Base-by-base conservation (phyloP, 768 basidiomycete genomes). In the Lactarius hengduanensis region DNA sequence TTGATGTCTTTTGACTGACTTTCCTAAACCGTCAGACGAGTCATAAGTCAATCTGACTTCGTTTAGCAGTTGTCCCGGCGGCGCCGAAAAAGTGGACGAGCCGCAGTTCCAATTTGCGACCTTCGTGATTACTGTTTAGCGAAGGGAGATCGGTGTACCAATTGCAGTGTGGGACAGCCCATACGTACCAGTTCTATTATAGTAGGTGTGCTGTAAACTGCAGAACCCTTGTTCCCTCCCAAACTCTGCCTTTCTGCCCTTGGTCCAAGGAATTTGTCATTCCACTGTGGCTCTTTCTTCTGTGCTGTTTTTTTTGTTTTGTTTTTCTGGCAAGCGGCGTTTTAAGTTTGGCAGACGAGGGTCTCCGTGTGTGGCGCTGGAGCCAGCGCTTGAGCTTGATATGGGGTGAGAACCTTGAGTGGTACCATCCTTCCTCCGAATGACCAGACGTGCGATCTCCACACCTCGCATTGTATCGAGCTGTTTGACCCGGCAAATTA, bases 301-400 rank as follows among this genome's bases (percentile, higher is more conserved):
- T 59, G 16, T 59, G 43, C 34, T 63, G 66, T 43, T 67, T 67
- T 60, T 26, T 67, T 59, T 63, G 28, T n/a, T 40, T 40, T 58
- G 9, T 15, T 18, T 40, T 45, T 41, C 58, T 59, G 62, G 62
- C 62, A 63, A 63, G 66, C 66, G 62, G 66, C 66, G 62, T 67
- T 63, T 67, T 67, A 60, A 54, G 66, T 67, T 67, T 67, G 66
- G 66, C 66, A 67, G 66, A 67, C 36, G 66, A 67, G 62, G 62
- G 66, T 60, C 66, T 56, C 66, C 66, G 66, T 60, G 62, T 47
- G 66, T 54, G 66, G 66, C 66, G 66, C 65, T 54, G 61, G 40
- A 36, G 50, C 13, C 41, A 57, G 66, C 66, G 66, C 62, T 63
- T 50, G 62, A 63, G 54, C 20, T 53, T 63, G 66, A 62, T 62